Percentiles rank a stretch among this genome's conserved stretches.
Conservation (phyloP, 129 eudicot species). For the Artemisia tridentata region DNA sequence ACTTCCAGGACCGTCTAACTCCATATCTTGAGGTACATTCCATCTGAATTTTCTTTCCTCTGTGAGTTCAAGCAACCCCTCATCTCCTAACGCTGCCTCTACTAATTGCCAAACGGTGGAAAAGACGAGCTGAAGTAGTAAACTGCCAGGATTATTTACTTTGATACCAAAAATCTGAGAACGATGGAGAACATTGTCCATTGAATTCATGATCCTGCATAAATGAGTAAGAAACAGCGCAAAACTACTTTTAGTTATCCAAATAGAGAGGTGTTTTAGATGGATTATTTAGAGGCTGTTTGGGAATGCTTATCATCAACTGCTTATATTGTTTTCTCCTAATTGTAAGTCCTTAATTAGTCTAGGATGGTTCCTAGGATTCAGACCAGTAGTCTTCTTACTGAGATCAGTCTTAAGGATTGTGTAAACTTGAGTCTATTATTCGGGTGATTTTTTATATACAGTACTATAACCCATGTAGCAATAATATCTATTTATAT, state of each 20-base stretch:
- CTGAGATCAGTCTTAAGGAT: too few relatives aligned
- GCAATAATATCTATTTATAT: too few relatives aligned
- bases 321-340: too few relatives aligned
- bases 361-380: too few relatives aligned
- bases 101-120: slow-evolving; percentile 81
- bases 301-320: too few relatives aligned
- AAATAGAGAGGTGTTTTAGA: neutral
- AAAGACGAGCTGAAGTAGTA: slow-evolving; percentile 56
- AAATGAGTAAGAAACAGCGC: slow-evolving; percentile 17
- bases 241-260: neutral
- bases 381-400: too few relatives aligned
- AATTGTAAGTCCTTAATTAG: too few relatives aligned
- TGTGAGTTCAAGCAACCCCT: slow-evolving; percentile 69
- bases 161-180: slow-evolving; percentile 60
- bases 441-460: too few relatives aligned
- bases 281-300: too few relatives aligned
- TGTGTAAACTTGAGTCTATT: too few relatives aligned
- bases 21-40: slow-evolving; percentile 71
- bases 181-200: slow-evolving; percentile 60
- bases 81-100: slow-evolving; percentile 84
- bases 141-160: slow-evolving; percentile 52
- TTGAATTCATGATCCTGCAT: slow-evolving; percentile 68
- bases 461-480: too few relatives aligned
- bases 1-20: slow-evolving; percentile 39
- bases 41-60: slow-evolving; percentile 49